Conservation (phyloP, 257 asterid species). For the Nemophila menziesii region DNA sequence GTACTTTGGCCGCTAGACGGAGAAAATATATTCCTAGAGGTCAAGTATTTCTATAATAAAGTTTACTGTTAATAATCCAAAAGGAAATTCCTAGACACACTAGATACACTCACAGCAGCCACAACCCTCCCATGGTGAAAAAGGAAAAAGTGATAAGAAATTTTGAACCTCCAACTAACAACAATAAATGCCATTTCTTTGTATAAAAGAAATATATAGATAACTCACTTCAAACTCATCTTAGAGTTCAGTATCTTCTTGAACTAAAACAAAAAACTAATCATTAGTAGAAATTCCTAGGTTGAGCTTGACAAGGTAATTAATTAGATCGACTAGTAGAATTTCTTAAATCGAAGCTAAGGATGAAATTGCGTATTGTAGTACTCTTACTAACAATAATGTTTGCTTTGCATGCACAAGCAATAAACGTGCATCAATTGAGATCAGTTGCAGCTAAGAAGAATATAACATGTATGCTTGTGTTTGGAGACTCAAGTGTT, state of each 20-base stretch:
- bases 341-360: background rate
- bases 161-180: slow-evolving; percentile 17
- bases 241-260: background rate
- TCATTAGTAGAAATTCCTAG: too few species aligned
- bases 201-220: slow-evolving; percentile 1
- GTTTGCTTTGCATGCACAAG: slow-evolving; percentile 5
- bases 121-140: too few species aligned
- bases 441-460: slow-evolving; percentile 24
- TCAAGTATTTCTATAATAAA: too few species aligned
- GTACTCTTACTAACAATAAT: slow-evolving; percentile 4
- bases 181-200: slow-evolving; percentile 2
- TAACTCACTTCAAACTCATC: background rate
- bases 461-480: slow-evolving; percentile 30
- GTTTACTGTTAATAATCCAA: too few species aligned
- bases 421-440: slow-evolving; percentile 11
- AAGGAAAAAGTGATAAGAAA: too few species aligned
- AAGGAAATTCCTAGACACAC: too few species aligned
- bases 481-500: slow-evolving; percentile 51
- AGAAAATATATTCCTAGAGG: too few species aligned
- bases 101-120: too few species aligned
- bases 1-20: too few species aligned
- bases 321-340: too few species aligned
- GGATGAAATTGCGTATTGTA: background rate
- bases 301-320: too few species aligned
- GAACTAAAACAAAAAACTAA: background rate